Conservation (phyloP, 441 rosid species). For the Populus hybrid region DNA sequence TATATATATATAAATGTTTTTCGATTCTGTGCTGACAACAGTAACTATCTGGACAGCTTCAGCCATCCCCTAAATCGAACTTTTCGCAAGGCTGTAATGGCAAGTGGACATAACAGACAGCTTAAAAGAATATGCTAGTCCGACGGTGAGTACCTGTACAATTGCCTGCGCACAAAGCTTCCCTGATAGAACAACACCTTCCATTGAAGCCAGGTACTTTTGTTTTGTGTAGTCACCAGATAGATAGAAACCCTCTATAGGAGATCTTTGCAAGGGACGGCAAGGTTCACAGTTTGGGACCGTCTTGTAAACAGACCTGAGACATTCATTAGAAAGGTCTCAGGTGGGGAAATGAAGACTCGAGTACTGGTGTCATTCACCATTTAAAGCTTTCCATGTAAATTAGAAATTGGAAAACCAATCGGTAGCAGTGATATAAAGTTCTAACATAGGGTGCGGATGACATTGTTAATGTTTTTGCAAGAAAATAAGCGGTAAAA, state of each 20-base stretch:
- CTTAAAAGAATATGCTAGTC: background rate
- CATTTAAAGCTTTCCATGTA: background rate
- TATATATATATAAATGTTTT: too few relatives aligned
- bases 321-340: constrained; percentile 16
- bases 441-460: background rate
- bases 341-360: background rate
- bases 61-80: background rate
- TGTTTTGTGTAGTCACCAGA: constrained; percentile 96
- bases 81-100: background rate
- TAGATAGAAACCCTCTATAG: constrained; percentile 78
- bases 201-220: constrained; percentile 97
- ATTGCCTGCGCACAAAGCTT: constrained; percentile 86
- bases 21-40: background rate
- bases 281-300: constrained; percentile 87
- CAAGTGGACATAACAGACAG: background rate
- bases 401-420: background rate
- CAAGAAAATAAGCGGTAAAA: background rate
- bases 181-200: constrained; percentile 95
- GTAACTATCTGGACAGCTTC: background rate
- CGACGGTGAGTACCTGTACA: constrained; percentile 50
- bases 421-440: background rate
- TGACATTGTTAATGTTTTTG: background rate
- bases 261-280: constrained; percentile 89
- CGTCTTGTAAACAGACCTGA: constrained; percentile 92
- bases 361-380: background rate